Conservation (phyloP, 257 asterid species). For the Echium plantagineum region DNA sequence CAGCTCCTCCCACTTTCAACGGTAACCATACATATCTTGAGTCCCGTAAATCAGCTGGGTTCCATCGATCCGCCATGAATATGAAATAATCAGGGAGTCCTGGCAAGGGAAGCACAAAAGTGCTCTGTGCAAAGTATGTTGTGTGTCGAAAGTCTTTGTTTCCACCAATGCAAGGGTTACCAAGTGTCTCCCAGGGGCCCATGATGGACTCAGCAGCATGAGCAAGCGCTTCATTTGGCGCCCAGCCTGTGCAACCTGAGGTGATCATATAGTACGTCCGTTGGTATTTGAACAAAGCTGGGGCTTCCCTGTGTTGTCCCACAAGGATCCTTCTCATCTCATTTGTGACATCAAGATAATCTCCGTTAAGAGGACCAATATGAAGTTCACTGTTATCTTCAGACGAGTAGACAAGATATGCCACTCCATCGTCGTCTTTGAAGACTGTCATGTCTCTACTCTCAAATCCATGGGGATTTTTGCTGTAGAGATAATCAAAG, state of each 20-base stretch:
- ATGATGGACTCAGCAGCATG: constrained; percentile 84
- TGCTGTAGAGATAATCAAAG: constrained; percentile 60
- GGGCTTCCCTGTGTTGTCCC: constrained; percentile 87
- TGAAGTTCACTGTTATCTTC: constrained; percentile 86
- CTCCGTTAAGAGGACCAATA: constrained; percentile 50
- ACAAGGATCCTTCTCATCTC: constrained; percentile 49
- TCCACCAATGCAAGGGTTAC: constrained; percentile 89
- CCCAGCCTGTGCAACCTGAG: constrained; percentile 96
- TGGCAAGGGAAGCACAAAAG: constrained; percentile 65
- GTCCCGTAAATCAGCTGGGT: constrained; percentile 78
- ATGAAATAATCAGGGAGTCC: constrained; percentile 50
- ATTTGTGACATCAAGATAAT: constrained; percentile 46
- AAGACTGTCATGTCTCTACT: constrained; percentile 94
- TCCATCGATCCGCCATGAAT: constrained; percentile 98
- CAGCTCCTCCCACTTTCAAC: constrained; percentile 59
- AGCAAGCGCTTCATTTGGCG: constrained; percentile 79
- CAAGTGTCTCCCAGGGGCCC: constrained; percentile 94
- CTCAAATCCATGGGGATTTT: constrained; percentile 78
- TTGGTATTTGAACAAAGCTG: constrained; percentile 66
- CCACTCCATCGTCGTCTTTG: constrained; percentile 68
- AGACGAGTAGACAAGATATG: constrained; percentile 80
- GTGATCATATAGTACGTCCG: constrained; percentile 93
- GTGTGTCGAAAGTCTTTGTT: constrained; percentile 45
- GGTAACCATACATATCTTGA: constrained; percentile 96
- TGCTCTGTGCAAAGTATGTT: constrained; percentile 81